Percentiles rank a stretch among this genome's conserved stretches.
Evolutionary conservation across 768 basidiomycete genomes (phyloP).

Genomic region (Mycena epipterygia): DNA sequence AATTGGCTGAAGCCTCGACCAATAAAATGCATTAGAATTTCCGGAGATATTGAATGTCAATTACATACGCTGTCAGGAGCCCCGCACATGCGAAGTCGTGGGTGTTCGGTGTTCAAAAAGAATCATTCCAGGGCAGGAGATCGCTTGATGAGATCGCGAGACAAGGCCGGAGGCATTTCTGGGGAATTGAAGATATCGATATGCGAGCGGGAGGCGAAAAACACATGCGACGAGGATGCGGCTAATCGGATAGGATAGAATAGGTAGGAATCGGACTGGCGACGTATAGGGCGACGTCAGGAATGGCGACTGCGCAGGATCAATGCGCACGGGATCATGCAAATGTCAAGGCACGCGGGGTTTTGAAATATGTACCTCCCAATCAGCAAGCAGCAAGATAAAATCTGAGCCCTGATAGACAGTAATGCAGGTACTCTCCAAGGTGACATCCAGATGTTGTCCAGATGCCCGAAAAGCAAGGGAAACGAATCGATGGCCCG

Average conservation of each 20-base stretch:
- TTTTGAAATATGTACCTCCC: neutral
- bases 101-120: conserved; percentile 15
- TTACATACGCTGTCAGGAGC: neutral
- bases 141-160: conserved; percentile 16
- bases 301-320: conserved; percentile 30
- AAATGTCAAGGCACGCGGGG: neutral
- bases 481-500: neutral
- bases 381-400: conserved; percentile 1
- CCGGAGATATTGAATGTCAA: neutral
- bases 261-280: neutral
- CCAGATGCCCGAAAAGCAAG: conserved; percentile 2
- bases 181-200: neutral
- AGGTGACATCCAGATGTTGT: conserved; percentile 11
- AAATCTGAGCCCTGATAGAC: neutral
- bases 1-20: conserved; percentile 9
- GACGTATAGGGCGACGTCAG: conserved; percentile 12
- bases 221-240: too few relatives aligned
- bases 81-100: neutral
- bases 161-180: conserved; percentile 1
- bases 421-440: conserved; percentile 1
- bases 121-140: conserved; percentile 18
- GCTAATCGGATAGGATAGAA: too few relatives aligned
- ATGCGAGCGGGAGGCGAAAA: neutral
- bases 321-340: conserved; percentile 1
- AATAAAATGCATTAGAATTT: neutral